These are phyloP conservation scores for Syzygium oleosum DNA, from an alignment of 345 rosid species.

Conservation along the genomic window DNA sequence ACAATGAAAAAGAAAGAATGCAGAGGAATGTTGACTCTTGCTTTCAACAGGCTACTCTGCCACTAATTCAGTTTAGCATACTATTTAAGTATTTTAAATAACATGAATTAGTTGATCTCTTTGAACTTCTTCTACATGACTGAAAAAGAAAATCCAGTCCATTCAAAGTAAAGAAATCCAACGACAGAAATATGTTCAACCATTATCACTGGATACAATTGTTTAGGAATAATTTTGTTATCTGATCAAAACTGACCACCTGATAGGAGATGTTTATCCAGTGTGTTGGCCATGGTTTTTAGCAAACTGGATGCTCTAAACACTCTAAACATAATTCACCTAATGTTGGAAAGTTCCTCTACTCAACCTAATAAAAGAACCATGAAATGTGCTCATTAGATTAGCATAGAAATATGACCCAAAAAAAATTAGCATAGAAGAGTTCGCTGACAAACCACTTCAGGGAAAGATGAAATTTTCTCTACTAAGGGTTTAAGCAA, in stretches of 20 bases:
- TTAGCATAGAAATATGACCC: background rate
- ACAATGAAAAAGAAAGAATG: background rate
- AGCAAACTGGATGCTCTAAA: background rate
- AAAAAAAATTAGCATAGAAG: background rate
- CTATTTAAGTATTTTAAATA: background rate
- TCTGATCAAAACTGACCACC: background rate
- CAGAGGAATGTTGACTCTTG: background rate
- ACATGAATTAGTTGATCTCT: background rate
- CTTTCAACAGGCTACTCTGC: background rate
- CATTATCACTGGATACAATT: background rate
- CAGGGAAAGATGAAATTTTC: conserved; percentile 60
- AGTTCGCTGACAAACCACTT: conserved; percentile 58
- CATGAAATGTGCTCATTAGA: background rate
- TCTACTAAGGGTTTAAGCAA: conserved; percentile 78
- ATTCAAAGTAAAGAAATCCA: background rate
- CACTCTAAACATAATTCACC: background rate
- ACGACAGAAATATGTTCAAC: background rate
- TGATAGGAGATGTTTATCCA: background rate
- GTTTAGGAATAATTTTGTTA: background rate
- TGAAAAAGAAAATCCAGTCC: background rate
- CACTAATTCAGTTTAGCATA: background rate
- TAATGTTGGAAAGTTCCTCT: background rate
- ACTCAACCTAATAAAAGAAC: background rate
- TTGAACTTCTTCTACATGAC: background rate
- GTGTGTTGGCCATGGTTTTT: background rate